Base-by-base conservation (phyloP, 352 stramenopile genomes). In the Pythium monospermum region DNA sequence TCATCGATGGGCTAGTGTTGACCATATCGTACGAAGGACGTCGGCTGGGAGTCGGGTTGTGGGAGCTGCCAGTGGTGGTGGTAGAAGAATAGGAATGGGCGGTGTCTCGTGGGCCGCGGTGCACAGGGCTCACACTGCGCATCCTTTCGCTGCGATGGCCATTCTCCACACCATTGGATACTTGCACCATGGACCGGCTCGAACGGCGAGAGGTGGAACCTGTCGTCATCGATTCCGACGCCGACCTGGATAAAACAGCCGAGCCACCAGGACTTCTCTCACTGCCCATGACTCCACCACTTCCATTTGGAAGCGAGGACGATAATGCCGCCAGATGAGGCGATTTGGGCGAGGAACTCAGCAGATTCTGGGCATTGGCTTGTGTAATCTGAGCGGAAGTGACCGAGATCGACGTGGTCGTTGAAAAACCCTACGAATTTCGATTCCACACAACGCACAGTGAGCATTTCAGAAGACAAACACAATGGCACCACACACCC, bases 391-490 rank as follows among this genome's bases (percentile, higher is more conserved):
- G 57, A 28, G 56, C 50, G 4, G 68, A 71, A 41, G 48, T 69
- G 36, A 67, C 53, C 57, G 58, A 69, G 38, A 81, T 69, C 15
- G 73, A 76, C 28, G 73, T 79, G 27, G 65, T 78, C 13, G 58
- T 81, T 25, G 73, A 65, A 25, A 81, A 81, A 53, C 76, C 72
- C 59, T 73, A 53, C 35, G 64, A 45, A 54, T 66, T 42, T 5
- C 43, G 25, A 39, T 26, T 39, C 18, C 12, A 53, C 15, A 18
- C 32, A 51, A 43, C 16, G 47, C n/a, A n/a, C 21, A 21, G 6
- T 3, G 15, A 41, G 31, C 7, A 22, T 27, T 21, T 42, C 13
- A 44, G 55, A 22, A 60, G 0, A 8, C 10, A 28, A 33, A 36
- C 18, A 12, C 56, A 46, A 58, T 41, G 27, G 10, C 23, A 26